phyloP scores from a whole-genome alignment of 1,284 basidiomycete species.

The Naganishia sp. region DNA sequence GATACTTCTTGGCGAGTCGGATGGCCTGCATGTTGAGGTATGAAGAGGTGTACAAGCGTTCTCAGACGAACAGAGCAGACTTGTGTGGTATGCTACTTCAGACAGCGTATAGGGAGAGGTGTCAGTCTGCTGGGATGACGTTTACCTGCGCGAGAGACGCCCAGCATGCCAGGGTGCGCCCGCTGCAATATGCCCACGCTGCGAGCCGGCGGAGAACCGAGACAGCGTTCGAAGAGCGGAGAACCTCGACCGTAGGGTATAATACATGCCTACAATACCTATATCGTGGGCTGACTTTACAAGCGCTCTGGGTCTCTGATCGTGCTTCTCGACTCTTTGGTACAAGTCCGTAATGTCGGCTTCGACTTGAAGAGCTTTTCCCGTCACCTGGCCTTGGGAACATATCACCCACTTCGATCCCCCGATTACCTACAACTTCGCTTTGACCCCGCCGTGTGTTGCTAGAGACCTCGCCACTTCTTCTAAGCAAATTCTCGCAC shows the following conservation, averaged over 20 bases:
- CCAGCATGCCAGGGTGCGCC: not conserved
- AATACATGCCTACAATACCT: too few species aligned
- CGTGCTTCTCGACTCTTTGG: not conserved
- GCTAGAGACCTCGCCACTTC: constrained; percentile 14
- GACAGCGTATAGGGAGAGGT: constrained; percentile 1
- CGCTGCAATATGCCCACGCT: not conserved
- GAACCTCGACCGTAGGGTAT: too few species aligned
- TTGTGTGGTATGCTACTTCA: not conserved
- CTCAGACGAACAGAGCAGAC: not conserved
- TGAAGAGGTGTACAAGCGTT: not conserved
- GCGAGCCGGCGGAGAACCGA: constrained; percentile 1
- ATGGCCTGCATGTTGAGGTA: constrained; percentile 51
- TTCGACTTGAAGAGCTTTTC: too few species aligned
- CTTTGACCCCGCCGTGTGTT: not conserved
- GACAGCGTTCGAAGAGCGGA: not conserved
- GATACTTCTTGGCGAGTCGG: constrained; percentile 87
- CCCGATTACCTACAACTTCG: not conserved
- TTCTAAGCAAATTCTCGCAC: constrained; percentile 26
- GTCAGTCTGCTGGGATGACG: constrained; percentile 11
- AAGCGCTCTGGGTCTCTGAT: not conserved
- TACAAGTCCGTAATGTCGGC: not conserved
- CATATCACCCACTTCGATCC: not conserved
- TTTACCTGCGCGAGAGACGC: not conserved
- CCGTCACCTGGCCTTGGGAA: too few species aligned
- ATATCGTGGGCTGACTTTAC: too few species aligned